Percentiles rank a stretch among this genome's conserved stretches.
Evolutionary conservation across 495 filamentous ascomycete species (phyloP).

Genomic region (Neurospora pannonica): DNA sequence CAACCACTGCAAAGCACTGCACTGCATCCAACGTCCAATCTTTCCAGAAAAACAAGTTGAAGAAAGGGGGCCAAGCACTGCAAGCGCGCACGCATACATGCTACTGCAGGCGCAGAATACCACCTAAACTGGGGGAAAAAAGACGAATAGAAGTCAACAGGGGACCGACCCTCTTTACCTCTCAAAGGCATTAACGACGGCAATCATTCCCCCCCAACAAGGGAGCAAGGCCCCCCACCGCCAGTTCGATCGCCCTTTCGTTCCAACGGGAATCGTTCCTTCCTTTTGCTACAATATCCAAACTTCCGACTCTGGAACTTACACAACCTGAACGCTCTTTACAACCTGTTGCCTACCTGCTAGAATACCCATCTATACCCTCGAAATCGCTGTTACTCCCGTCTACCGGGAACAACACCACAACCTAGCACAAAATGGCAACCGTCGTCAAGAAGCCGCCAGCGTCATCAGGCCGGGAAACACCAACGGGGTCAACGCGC

Average conservation of each 20-base stretch:
- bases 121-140: not conserved
- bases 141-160: not conserved
- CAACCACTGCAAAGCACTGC: not conserved
- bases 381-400: not conserved
- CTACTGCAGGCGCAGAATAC: not conserved
- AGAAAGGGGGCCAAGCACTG: not conserved
- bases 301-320: not conserved
- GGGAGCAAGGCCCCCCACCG: not conserved
- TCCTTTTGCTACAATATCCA: not conserved
- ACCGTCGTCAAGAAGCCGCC: conserved; percentile 36
- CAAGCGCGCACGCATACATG: not conserved
- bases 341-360: not conserved
- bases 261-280: not conserved
- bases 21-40: not conserved
- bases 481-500: conserved; percentile 23
- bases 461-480: conserved; percentile 28
- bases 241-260: not conserved
- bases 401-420: not conserved
- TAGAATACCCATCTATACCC: not conserved
- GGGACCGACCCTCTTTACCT: not conserved
- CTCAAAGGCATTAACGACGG: not conserved
- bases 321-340: not conserved
- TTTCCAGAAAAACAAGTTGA: not conserved
- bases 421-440: conserved; percentile 17
- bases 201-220: not conserved